These are phyloP conservation scores for Metarhizium humberi DNA, from an alignment of 2,329 filamentous ascomycete species.

Conservation along the genomic window DNA sequence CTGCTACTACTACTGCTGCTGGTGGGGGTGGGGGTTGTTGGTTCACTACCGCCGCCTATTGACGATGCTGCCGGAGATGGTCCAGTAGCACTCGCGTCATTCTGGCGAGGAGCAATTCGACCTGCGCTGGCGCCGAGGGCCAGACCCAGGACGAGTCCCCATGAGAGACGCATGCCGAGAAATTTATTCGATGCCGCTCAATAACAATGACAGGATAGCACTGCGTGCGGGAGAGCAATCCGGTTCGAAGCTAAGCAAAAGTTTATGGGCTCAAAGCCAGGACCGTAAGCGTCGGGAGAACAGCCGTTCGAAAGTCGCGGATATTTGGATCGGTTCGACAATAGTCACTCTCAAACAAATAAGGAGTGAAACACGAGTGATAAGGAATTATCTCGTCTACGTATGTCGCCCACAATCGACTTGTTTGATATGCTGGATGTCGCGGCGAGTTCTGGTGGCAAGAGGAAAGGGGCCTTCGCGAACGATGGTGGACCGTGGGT, in stretches of 20 bases:
- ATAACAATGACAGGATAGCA: not conserved
- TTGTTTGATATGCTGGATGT: not conserved
- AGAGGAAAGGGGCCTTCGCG: not conserved
- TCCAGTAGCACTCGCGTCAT: not conserved
- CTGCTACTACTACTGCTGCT: constrained; percentile 9
- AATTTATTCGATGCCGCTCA: not conserved
- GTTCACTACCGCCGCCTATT: not conserved
- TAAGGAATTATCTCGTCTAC: not conserved
- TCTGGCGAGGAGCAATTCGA: constrained; percentile 3
- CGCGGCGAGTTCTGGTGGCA: not conserved
- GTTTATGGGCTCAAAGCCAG: not conserved
- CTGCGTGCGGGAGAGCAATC: not conserved
- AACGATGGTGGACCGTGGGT: not conserved
- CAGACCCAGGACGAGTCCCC: constrained; percentile 14
- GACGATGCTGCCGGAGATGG: not conserved
- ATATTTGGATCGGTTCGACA: not conserved
- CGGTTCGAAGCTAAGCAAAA: not conserved
- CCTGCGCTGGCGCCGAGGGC: constrained; percentile 12
- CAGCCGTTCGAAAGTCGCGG: not conserved
- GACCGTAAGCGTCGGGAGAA: not conserved
- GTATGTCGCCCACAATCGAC: not conserved
- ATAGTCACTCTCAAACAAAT: not conserved
- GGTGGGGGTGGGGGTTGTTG: not conserved
- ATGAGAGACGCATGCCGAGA: constrained; percentile 13
- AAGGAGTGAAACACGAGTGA: not conserved